Evolutionary conservation across 495 filamentous ascomycete species (phyloP).

Genomic region (Tuber microsphaerosporum): DNA sequence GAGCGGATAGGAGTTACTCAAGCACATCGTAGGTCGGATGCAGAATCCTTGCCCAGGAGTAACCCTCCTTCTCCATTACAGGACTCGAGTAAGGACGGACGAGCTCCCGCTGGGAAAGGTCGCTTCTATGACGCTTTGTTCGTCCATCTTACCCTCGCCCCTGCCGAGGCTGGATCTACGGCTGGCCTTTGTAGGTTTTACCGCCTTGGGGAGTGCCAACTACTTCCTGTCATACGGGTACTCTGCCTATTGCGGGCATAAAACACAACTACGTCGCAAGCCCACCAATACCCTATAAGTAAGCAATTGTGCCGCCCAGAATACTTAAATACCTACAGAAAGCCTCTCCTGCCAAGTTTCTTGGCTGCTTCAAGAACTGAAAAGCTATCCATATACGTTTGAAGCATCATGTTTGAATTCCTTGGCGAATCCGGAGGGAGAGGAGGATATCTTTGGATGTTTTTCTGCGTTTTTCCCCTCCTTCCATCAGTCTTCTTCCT

Average conservation of each 20-base stretch:
- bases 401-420: not conserved
- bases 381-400: not conserved
- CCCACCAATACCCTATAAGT: not conserved
- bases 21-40: not conserved
- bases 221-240: not conserved
- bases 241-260: not conserved
- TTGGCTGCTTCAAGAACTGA: not conserved
- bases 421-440: not conserved
- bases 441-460: not conserved
- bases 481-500: not conserved
- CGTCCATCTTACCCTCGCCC: not conserved
- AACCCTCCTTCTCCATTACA: not conserved
- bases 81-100: not conserved
- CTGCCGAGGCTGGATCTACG: not conserved
- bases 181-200: not conserved
- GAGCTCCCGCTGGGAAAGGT: not conserved
- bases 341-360: not conserved
- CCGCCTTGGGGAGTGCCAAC: not conserved
- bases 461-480: slow-evolving; percentile 2
- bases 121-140: not conserved
- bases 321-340: not conserved
- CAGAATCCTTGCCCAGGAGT: not conserved
- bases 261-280: not conserved
- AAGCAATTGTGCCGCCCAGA: not conserved
- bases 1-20: not conserved